A percentile compares a stretch with the other conserved stretches of the same genome.
Conservation (phyloP, 164 flowering plant species). For the Nymphaea thermarum region DNA sequence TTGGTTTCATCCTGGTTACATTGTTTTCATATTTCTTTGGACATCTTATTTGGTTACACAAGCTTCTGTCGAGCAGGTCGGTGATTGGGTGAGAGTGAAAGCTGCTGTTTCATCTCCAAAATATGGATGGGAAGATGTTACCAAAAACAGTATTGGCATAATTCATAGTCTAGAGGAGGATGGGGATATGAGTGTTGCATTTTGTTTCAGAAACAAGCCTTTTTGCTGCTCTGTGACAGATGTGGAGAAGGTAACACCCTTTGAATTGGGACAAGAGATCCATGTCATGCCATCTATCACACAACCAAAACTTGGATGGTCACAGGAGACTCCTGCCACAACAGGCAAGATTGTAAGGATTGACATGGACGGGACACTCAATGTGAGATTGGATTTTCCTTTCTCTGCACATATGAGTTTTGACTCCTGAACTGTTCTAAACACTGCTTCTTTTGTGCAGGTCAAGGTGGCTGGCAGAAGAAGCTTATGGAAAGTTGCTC, state of each 20-base stretch:
- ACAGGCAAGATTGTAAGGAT: slow-evolving; percentile 79
- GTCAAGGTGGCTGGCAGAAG: slow-evolving; percentile 66
- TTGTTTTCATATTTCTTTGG: neutral
- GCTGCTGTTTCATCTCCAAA: slow-evolving; percentile 91
- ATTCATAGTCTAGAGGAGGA: slow-evolving; percentile 96
- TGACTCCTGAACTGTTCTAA: neutral
- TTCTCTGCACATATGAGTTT: neutral
- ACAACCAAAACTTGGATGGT: slow-evolving; percentile 98
- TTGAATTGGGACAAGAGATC: slow-evolving; percentile 88
- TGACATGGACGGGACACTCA: slow-evolving; percentile 94
- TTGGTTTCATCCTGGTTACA: neutral
- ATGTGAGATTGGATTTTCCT: slow-evolving; percentile 38
- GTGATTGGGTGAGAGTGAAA: slow-evolving; percentile 96
- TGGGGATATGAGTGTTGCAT: slow-evolving; percentile 92
- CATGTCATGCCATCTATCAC: slow-evolving; percentile 62
- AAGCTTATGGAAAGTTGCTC: slow-evolving; percentile 88
- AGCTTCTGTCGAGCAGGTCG: slow-evolving; percentile 42
- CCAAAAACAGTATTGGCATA: slow-evolving; percentile 72
- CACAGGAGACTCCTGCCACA: slow-evolving; percentile 81
- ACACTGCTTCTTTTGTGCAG: slow-evolving; percentile 19
- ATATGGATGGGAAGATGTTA: slow-evolving; percentile 97
- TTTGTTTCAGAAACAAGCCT: slow-evolving; percentile 95
- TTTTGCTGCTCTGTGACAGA: slow-evolving; percentile 90
- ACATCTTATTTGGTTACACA: neutral
- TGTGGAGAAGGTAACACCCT: slow-evolving; percentile 80